These are phyloP conservation scores for Spraguea lophii DNA, from an alignment of 371 early-diverging fungal genomes.

Conservation along the genomic window DNA sequence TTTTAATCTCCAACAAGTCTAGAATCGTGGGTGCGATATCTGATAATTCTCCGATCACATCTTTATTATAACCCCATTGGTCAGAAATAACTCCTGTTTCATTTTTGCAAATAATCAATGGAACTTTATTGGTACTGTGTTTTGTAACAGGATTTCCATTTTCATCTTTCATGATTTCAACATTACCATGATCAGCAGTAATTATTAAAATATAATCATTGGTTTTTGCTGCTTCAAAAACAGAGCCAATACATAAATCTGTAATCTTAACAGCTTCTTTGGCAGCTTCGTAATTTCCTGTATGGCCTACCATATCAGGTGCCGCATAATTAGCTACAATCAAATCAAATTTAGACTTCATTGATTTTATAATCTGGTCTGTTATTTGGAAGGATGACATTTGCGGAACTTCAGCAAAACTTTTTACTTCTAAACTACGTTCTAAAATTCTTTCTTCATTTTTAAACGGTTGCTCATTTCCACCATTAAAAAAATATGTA, in stretches of 20 bases:
- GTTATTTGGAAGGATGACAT: conserved; percentile 74
- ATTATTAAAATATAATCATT: conserved; percentile 72
- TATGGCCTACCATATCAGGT: conserved; percentile 87
- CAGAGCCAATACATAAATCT: conserved; percentile 71
- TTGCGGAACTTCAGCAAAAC: conserved; percentile 79
- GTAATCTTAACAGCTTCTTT: conserved; percentile 70
- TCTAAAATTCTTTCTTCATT: conserved; percentile 70
- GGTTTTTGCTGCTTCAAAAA: conserved; percentile 67
- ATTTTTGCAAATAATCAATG: conserved; percentile 61
- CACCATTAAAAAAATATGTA: conserved; percentile 99
- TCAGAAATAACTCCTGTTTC: conserved; percentile 40
- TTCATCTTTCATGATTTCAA: conserved; percentile 82
- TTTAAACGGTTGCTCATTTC: conserved; percentile 63
- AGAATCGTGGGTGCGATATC: conserved; percentile 96
- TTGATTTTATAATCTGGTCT: conserved; percentile 49
- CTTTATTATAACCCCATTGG: conserved; percentile 35
- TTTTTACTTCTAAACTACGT: conserved; percentile 74
- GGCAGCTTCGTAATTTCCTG: conserved; percentile 80
- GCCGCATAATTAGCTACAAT: conserved; percentile 97
- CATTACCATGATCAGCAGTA: conserved; percentile 98
- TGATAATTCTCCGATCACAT: conserved; percentile 53
- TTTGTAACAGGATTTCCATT: conserved; percentile 73
- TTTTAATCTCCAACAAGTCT: conserved; percentile 63
- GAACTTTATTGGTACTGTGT: conserved; percentile 52
- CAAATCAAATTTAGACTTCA: conserved; percentile 50